Evolutionary conservation across 1,284 basidiomycete genomes (phyloP), one percentile per base, ranked within the genome.

Genomic region (Trichosporon asahii): DNA sequence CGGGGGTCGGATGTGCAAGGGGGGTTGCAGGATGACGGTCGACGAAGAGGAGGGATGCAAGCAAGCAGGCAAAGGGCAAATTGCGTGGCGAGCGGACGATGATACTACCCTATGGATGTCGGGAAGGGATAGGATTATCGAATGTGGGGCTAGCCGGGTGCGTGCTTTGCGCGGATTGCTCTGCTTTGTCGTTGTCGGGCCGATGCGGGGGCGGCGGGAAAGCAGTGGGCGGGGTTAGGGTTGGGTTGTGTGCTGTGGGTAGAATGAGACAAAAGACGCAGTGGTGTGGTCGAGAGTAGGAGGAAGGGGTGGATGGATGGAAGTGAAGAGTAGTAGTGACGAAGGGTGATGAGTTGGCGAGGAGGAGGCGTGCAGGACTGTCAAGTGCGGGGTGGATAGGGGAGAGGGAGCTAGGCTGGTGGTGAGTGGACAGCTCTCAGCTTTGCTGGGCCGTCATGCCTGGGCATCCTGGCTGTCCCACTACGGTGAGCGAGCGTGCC

Each of bases 21-120:
- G n/a, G 21, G 44, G 21, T 46, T 53, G 49, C 49, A 53, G 49
- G 49, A 53, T 53, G 11, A 3, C 23, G 57, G 57, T 61, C 29
- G 49, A 46, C 44, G 44, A 46, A 23, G 23, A n/a, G 27, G 15
- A 33, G 31, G 31, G 31, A 33, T 33, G 6, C 29, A 33, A 61
- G 27, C 29, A 33, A 33, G 31, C 31, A 33, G 31, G 31, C 31
- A 33, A 33, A 33, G 31, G 23, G 57, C 57, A 61, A 61, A 61
- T 61, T 61, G 57, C 57, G 57, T 61, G 57, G 57, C 57, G 57
- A 61, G 57, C 57, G 27, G 57, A 11, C 2, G 57, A 60, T 61
- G 57, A 61, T 61, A 31, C 57, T 61, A 31, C 57, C 57, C 57
- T 61, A 31, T 31, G 29, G 27, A 61, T 31, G 57, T 61, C 40